Conservation (phyloP, 2,329 filamentous ascomycete species). For the Dothidotthia symphoricarpi region DNA sequence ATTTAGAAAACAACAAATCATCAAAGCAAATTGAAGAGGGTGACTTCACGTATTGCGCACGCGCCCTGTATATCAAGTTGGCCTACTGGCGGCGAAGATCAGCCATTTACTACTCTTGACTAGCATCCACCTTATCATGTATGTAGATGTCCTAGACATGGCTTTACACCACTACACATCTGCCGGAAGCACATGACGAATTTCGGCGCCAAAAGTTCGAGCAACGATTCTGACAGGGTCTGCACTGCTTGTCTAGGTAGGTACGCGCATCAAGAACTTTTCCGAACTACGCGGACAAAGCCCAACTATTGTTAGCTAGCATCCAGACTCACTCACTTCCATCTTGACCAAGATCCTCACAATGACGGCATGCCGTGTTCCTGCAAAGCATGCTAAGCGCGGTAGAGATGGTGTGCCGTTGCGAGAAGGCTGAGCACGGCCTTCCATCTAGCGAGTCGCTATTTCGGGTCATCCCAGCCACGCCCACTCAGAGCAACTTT, state of each 20-base stretch:
- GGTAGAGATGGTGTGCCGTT: slow-evolving; percentile 23
- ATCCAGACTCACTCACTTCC: too few species aligned
- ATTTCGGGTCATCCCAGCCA: slow-evolving; percentile 37
- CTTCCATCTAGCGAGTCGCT: slow-evolving; percentile 23
- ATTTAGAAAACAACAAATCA: slow-evolving; percentile 27
- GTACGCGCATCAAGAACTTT: slow-evolving; percentile 3
- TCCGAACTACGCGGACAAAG: neutral
- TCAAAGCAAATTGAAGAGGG: slow-evolving; percentile 4
- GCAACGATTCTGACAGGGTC: slow-evolving; percentile 3
- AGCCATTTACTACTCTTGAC: neutral
- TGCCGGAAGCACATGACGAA: slow-evolving; percentile 10
- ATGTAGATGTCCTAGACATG: slow-evolving; percentile 6
- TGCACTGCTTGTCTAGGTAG: slow-evolving; percentile 4
- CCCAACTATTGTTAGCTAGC: slow-evolving; percentile 6
- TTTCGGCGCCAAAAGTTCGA: slow-evolving; percentile 1
- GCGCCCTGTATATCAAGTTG: slow-evolving; percentile 2
- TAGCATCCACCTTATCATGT: neutral
- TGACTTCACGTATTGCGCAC: slow-evolving; percentile 9
- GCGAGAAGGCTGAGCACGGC: slow-evolving; percentile 35
- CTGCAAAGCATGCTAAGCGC: slow-evolving; percentile 25
- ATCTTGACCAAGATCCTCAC: slow-evolving; percentile 13
- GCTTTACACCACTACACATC: slow-evolving; percentile 19
- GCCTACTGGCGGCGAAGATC: neutral
- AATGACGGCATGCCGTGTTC: slow-evolving; percentile 21
- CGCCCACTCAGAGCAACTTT: slow-evolving; percentile 31